Conservation (phyloP, 495 filamentous ascomycete genomes). For the Oidiodendron maius region DNA sequence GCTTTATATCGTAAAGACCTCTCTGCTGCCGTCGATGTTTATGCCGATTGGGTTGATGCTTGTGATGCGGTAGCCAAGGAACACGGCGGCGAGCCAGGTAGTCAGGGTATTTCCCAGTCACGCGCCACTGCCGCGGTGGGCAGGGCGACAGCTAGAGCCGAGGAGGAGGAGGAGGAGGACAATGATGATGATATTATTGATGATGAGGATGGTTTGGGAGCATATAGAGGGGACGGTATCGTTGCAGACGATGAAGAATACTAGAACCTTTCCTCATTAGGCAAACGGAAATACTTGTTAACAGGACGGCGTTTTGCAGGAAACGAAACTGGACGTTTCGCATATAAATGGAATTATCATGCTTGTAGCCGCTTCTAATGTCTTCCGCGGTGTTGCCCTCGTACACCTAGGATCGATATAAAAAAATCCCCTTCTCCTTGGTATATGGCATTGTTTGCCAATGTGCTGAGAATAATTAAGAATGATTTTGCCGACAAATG, state of each 20-base stretch:
- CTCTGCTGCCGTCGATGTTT: conserved; percentile 87
- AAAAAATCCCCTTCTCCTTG: too few species aligned
- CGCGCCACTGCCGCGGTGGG: conserved; percentile 5
- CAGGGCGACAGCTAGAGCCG: conserved; percentile 29
- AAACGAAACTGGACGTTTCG: conserved; percentile 1
- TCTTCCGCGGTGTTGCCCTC: too few species aligned
- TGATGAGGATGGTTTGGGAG: conserved; percentile 16
- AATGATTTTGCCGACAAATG: too few species aligned
- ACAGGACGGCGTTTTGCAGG: not conserved
- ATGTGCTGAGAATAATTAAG: too few species aligned
- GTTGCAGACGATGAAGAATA: conserved; percentile 28
- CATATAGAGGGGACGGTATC: conserved; percentile 25
- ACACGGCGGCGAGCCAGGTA: conserved; percentile 13
- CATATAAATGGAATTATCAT: not conserved
- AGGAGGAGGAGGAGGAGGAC: conserved; percentile 25
- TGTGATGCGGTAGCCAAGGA: conserved; percentile 76
- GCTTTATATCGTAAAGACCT: conserved; percentile 32
- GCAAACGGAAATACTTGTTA: conserved; percentile 4
- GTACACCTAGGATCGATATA: too few species aligned
- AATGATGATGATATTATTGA: conserved; percentile 25
- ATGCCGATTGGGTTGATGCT: conserved; percentile 97
- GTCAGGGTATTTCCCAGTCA: conserved; percentile 7
- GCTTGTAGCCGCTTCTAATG: not conserved
- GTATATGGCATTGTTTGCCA: too few species aligned
- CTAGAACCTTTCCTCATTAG: not conserved